These are phyloP conservation scores for Aspergillus costaricaensis DNA, from an alignment of 2,329 filamentous ascomycete genomes.

Conservation along the genomic window DNA sequence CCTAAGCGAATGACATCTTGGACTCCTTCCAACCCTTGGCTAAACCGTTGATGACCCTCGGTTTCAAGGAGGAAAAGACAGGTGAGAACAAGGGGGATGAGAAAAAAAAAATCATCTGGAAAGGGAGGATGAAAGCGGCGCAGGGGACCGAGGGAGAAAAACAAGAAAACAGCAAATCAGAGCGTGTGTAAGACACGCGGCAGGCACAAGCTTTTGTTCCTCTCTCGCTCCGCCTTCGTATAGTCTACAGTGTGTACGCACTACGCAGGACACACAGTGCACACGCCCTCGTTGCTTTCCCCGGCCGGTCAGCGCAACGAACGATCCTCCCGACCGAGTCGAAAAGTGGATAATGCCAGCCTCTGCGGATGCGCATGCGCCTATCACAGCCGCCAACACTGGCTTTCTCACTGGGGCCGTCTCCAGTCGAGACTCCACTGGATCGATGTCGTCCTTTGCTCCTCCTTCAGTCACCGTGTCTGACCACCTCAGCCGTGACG, in stretches of 20 bases:
- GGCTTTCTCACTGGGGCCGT: conserved; percentile 15
- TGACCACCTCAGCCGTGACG: conserved; percentile 15
- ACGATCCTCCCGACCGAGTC: conserved; percentile 14
- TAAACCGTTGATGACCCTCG: background rate
- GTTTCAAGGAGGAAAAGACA: background rate
- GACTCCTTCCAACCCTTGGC: background rate
- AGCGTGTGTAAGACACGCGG: conserved; percentile 3
- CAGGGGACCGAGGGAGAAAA: conserved; percentile 1
- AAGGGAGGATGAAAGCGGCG: background rate
- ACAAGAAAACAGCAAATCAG: background rate
- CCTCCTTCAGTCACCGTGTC: conserved; percentile 26
- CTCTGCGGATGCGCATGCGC: conserved; percentile 11
- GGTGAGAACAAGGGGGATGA: background rate
- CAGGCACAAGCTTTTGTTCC: conserved; percentile 16
- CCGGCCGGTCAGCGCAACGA: conserved; percentile 10
- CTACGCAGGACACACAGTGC: background rate
- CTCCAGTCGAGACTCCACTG: conserved; percentile 20
- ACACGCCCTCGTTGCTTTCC: conserved; percentile 14
- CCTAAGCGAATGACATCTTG: conserved; percentile 1
- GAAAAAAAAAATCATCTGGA: background rate
- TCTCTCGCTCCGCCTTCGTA: conserved; percentile 7
- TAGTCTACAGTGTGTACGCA: conserved; percentile 1
- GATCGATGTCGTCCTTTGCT: conserved; percentile 15
- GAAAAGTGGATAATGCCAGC: conserved; percentile 14
- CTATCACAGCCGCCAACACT: background rate